Percentiles rank a stretch among this genome's conserved stretches.
These are phyloP conservation scores for Jamesozyma rosinii DNA, from an alignment of 805 yeast species.

Conservation along the genomic window DNA sequence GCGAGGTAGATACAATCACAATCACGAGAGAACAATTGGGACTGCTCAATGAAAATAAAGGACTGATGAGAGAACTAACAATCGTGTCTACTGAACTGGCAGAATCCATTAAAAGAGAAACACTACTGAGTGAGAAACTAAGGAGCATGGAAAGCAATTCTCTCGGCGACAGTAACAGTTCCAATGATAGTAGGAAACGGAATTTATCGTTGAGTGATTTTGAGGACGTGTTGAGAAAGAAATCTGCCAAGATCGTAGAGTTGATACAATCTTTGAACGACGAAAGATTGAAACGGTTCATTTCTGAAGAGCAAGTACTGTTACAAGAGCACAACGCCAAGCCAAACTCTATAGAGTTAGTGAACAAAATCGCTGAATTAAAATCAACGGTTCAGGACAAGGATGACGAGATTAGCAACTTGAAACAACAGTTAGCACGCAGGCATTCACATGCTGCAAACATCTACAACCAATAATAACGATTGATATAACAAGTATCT, in stretches of 20 bases:
- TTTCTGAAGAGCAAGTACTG: constrained; percentile 63
- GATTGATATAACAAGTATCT: too few species aligned
- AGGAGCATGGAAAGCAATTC: neutral
- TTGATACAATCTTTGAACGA: constrained; percentile 50
- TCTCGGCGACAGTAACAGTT: neutral
- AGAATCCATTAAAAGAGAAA: constrained; percentile 59
- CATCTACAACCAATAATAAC: too few species aligned
- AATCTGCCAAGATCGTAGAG: constrained; percentile 39
- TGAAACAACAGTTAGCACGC: constrained; percentile 5
- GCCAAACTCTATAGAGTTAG: constrained; percentile 48
- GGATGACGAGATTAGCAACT: constrained; percentile 40
- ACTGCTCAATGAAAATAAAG: constrained; percentile 49
- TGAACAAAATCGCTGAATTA: constrained; percentile 47
- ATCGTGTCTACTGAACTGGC: constrained; percentile 66
- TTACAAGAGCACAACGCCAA: constrained; percentile 43
- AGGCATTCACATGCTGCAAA: too few species aligned
- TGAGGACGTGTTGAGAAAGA: constrained; percentile 31
- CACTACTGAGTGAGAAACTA: constrained; percentile 44
- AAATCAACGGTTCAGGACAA: constrained; percentile 39
- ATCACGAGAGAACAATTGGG: constrained; percentile 56
- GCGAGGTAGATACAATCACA: constrained; percentile 14
- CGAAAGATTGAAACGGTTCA: constrained; percentile 56
- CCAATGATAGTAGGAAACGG: neutral
- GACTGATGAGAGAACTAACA: constrained; percentile 53
- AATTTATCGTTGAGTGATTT: constrained; percentile 15